phyloP scores from a whole-genome alignment of 129 eudicot genomes.

The Flaveria trinervia region DNA sequence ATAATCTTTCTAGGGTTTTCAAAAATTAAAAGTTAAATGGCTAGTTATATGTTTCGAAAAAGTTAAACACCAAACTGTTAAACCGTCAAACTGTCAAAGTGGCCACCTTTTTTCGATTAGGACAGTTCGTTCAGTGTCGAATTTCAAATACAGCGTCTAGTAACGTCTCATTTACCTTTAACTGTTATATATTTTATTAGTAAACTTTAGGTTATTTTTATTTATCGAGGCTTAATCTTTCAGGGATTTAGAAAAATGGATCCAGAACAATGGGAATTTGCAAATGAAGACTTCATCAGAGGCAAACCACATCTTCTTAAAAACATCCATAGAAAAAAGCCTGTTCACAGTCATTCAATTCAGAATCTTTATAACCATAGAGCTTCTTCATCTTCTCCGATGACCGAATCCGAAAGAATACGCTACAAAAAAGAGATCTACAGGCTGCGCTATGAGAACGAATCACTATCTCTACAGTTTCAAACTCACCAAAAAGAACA shows the following conservation, averaged over 20 bases:
- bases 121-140: not conserved
- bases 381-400: slow-evolving; percentile 42
- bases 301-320: slow-evolving; percentile 69
- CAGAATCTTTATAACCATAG: slow-evolving; percentile 46
- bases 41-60: no score
- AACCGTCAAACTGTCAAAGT: no score
- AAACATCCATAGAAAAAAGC: slow-evolving; percentile 77
- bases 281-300: slow-evolving; percentile 76
- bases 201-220: not conserved
- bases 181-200: not conserved
- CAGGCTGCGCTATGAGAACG: slow-evolving; percentile 52
- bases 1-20: no score
- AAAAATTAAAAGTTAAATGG: no score
- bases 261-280: slow-evolving; percentile 95
- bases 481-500: slow-evolving; percentile 54
- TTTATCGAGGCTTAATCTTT: not conserved
- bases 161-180: not conserved
- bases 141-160: not conserved
- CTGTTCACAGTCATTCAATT: slow-evolving; percentile 74
- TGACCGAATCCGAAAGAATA: slow-evolving; percentile 57
- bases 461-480: slow-evolving; percentile 44
- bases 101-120: no score
- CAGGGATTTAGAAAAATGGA: slow-evolving; percentile 91
- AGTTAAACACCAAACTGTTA: no score
- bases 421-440: slow-evolving; percentile 56